Evolutionary conservation across 352 stramenopile species (phyloP).

Genomic region (Phytophthora pluvialis): DNA sequence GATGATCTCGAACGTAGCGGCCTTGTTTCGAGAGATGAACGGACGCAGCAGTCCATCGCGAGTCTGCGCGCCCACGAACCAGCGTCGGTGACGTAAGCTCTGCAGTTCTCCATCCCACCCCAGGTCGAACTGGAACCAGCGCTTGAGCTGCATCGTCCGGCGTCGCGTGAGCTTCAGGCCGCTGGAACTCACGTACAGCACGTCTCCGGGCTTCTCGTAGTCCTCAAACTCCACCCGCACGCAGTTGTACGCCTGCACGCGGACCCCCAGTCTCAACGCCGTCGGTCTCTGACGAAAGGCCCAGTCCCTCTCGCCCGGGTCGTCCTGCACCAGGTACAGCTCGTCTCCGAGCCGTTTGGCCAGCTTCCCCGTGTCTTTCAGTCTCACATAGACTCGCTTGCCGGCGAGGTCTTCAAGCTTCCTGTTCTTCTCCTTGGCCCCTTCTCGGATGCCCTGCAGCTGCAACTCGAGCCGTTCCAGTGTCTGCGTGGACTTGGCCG

Average conservation of each 20-base stretch:
- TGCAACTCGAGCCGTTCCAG: constrained; percentile 44
- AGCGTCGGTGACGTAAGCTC: constrained; percentile 65
- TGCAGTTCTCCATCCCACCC: constrained; percentile 76
- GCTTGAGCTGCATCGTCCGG: constrained; percentile 61
- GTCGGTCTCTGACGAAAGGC: constrained; percentile 68
- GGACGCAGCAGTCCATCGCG: constrained; percentile 69
- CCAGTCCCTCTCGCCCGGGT: constrained; percentile 64
- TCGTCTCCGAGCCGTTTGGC: constrained; percentile 61
- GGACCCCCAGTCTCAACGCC: constrained; percentile 46
- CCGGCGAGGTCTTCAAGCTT: constrained; percentile 41
- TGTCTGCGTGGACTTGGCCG: constrained; percentile 36
- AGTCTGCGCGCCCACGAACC: constrained; percentile 74
- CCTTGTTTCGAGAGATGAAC: constrained; percentile 65
- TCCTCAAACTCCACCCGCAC: constrained; percentile 60
- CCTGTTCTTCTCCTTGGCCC: constrained; percentile 40
- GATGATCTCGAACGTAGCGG: constrained; percentile 62
- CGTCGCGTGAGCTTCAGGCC: constrained; percentile 54
- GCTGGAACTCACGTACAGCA: constrained; percentile 59
- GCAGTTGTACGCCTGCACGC: constrained; percentile 61
- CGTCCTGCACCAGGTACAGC: constrained; percentile 63
- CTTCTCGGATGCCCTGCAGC: constrained; percentile 40
- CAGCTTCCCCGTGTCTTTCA: constrained; percentile 45
- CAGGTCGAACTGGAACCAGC: constrained; percentile 71
- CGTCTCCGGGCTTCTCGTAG: constrained; percentile 42
- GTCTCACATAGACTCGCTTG: constrained; percentile 64